Conservation (phyloP, 2,329 filamentous ascomycete species). For the Aspergillus japonicus region DNA sequence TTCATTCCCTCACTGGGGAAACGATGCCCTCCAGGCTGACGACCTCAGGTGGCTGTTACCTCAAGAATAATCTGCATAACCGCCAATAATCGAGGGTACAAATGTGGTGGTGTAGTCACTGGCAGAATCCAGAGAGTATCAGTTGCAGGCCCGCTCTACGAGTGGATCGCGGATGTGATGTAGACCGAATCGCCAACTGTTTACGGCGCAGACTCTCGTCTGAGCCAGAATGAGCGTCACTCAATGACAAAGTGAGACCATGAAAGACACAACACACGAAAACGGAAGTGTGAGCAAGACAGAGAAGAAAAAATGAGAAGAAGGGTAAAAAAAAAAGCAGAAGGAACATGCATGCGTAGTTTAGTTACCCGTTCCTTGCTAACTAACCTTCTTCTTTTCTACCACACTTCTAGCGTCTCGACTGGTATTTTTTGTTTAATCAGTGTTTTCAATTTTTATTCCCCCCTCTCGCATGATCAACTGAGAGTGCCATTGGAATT, state of each 20-base stretch:
- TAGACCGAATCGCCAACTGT: slow-evolving; percentile 26
- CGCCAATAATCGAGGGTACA: slow-evolving; percentile 29
- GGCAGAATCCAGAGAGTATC: slow-evolving; percentile 13
- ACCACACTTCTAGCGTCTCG: not conserved
- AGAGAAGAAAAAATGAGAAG: slow-evolving; percentile 13
- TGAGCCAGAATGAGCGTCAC: slow-evolving; percentile 10
- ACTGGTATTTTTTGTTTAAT: not conserved
- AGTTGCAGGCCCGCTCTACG: slow-evolving; percentile 13
- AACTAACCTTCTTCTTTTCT: slow-evolving; percentile 16
- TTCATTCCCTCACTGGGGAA: slow-evolving; percentile 13
- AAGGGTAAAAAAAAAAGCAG: slow-evolving; percentile 16
- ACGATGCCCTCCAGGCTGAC: slow-evolving; percentile 15
- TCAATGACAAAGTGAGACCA: not conserved
- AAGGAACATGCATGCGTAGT: slow-evolving; percentile 19
- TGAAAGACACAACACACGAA: slow-evolving; percentile 6
- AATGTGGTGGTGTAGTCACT: not conserved
- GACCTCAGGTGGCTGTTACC: slow-evolving; percentile 16
- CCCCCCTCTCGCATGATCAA: slow-evolving; percentile 7
- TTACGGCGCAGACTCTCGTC: slow-evolving; percentile 10
- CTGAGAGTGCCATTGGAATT: not conserved
- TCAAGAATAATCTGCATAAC: slow-evolving; percentile 29
- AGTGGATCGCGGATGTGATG: slow-evolving; percentile 22
- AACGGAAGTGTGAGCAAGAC: slow-evolving; percentile 12
- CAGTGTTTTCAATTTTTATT: slow-evolving; percentile 1
- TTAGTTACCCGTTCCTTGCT: slow-evolving; percentile 16